Evolutionary conservation across 2,329 filamentous ascomycete species (phyloP).

Genomic region (Pyrenophora teres): DNA sequence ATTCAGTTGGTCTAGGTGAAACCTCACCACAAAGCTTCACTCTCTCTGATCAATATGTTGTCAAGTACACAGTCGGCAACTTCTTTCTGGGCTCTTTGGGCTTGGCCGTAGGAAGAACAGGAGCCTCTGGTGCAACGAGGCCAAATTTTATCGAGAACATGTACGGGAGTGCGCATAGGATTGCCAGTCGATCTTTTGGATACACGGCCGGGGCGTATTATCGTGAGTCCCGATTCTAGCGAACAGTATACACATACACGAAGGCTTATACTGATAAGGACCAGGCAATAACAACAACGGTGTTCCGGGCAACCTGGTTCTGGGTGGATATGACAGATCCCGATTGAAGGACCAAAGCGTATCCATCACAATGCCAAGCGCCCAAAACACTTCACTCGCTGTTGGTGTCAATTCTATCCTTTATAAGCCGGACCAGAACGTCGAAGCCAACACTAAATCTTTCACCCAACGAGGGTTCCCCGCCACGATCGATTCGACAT

Average conservation of each 20-base stretch:
- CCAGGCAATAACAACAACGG: conserved; percentile 37
- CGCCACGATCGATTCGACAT: conserved; percentile 47
- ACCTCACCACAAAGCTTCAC: conserved; percentile 20
- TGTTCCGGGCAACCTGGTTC: conserved; percentile 38
- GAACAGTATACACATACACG: no score
- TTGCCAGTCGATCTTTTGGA: conserved; percentile 39
- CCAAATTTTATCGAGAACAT: conserved; percentile 32
- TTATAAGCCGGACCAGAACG: conserved; percentile 21
- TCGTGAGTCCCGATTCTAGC: conserved; percentile 30
- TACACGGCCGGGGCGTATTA: conserved; percentile 45
- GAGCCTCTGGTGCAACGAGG: conserved; percentile 9
- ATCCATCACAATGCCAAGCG: conserved; percentile 25
- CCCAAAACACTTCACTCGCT: conserved; percentile 27
- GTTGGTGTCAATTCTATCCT: conserved; percentile 36
- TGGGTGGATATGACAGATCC: conserved; percentile 50
- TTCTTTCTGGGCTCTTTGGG: conserved; percentile 43
- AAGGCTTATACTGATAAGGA: conserved; percentile 10
- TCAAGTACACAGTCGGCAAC: conserved; percentile 18
- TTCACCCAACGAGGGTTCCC: conserved; percentile 25
- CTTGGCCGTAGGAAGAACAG: conserved; percentile 21
- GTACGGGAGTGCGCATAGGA: conserved; percentile 3
- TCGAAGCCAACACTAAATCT: conserved; percentile 13
- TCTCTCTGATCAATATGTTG: conserved; percentile 26
- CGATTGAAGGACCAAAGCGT: conserved; percentile 31
- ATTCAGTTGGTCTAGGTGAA: conserved; percentile 36